Base-by-base conservation (phyloP, 345 rosid genomes). In the Pseudoturritis turrita region DNA sequence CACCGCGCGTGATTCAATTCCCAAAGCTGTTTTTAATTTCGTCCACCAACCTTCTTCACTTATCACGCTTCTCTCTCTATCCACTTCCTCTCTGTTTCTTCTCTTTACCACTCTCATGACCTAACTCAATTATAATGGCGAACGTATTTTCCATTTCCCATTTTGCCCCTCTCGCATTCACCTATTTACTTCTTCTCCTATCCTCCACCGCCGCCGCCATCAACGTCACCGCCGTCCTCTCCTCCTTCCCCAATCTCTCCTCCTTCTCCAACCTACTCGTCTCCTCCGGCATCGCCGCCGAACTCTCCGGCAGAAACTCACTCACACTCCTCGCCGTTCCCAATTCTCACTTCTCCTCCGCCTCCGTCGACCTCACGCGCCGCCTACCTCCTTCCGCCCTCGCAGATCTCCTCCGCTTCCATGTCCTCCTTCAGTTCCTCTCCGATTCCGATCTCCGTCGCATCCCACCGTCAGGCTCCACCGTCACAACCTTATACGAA, bases 341-440 rank as follows among this genome's bases (percentile, higher is more conserved):
- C 8, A 87, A 95, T 73, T 55, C 86, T 4, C 84, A 69, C 70
- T 82, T 95, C 47, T 51, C 92, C 31, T 65, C 89, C 37, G 61
- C 79, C 47, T 35, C 70, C 18, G 57, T 67, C 1, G 88, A 80
- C 33, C 61, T 82, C 87, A 88, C 90, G 72, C 90, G 85, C 85
- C 91, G 40, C 75, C 84, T 91, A 72, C 70, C 90, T n/a, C 86
- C 86, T 1, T 65, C 85, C 52, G 51, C 90, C 1, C 83, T 87
- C 23, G 88, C 92, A 41, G 97, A 95, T 88, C 87, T 95, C 81
- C 87, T 91, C 76, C 87, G 97, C 63, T 91, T 85, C 83, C 90
- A 95, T 73, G 80, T 91, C 63, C 87, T 95, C 21, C 85, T 95
- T 41, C 89, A 88, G 41, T 95, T 78, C 87, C 70, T 91, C 75